Percentiles rank a stretch among this genome's conserved stretches.
Conservation (phyloP, 495 filamentous ascomycete genomes). For the Penicillium pancosmium region DNA sequence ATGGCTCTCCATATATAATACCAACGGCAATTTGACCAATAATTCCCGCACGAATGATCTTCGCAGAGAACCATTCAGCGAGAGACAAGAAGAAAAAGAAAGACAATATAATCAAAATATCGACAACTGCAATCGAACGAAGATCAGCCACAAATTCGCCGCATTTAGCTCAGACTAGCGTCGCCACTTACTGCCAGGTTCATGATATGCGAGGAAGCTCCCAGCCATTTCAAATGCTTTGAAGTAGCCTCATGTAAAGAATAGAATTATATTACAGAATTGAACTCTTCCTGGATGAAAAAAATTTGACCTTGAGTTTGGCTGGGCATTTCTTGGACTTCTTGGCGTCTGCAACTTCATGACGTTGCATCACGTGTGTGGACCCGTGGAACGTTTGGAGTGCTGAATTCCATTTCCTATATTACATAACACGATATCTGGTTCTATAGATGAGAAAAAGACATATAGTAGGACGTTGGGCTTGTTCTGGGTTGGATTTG, state of each 20-base stretch:
- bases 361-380: neutral
- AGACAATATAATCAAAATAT: conserved; percentile 34
- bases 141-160: neutral
- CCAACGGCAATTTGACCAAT: conserved; percentile 38
- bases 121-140: conserved; percentile 23
- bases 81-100: conserved; percentile 39
- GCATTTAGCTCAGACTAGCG: neutral
- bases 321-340: conserved; percentile 2
- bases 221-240: conserved; percentile 27
- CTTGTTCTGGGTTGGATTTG: too few species aligned
- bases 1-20: conserved; percentile 35
- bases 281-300: neutral
- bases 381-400: neutral
- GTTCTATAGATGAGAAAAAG: too few species aligned
- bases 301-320: neutral
- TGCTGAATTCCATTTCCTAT: too few species aligned
- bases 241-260: neutral
- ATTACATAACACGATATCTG: too few species aligned
- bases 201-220: conserved; percentile 36
- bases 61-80: conserved; percentile 35
- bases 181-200: conserved; percentile 30
- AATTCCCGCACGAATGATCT: conserved; percentile 35
- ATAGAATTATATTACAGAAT: too few species aligned
- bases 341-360: neutral
- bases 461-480: too few species aligned